These are phyloP conservation scores for Polychaeton citri DNA, from an alignment of 2,329 filamentous ascomycete genomes.

Conservation along the genomic window DNA sequence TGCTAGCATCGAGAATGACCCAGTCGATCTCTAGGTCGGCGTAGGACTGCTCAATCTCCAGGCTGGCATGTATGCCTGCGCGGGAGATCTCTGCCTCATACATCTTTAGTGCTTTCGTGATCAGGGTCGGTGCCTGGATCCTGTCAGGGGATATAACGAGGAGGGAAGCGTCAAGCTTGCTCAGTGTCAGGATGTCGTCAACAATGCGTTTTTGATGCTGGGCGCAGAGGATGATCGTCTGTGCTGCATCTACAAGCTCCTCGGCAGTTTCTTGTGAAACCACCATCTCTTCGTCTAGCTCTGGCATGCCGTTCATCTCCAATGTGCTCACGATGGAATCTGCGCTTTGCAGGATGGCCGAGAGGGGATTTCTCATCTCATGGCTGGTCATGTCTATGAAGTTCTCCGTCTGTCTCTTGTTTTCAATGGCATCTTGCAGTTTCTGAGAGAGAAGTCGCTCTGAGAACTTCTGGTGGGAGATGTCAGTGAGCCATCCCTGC, in stretches of 20 bases:
- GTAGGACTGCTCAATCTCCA: conserved; percentile 25
- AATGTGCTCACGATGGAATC: conserved; percentile 28
- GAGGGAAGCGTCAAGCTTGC: conserved; percentile 29
- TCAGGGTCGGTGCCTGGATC: conserved; percentile 22
- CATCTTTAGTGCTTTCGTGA: conserved; percentile 23
- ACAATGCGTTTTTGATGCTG: conserved; percentile 28
- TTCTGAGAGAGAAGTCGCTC: conserved; percentile 17
- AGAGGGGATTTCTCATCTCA: conserved; percentile 32
- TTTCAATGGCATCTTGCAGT: conserved; percentile 23
- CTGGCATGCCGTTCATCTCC: conserved; percentile 5
- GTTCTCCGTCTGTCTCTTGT: conserved; percentile 22
- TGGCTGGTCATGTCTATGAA: conserved; percentile 27
- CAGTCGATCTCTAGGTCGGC: conserved; percentile 23
- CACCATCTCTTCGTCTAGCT: conserved; percentile 14
- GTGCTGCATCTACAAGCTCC: conserved; percentile 16
- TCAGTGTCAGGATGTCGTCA: conserved; percentile 33
- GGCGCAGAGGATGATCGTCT: conserved; percentile 19
- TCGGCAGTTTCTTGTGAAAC: conserved; percentile 7
- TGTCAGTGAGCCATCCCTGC: conserved; percentile 22
- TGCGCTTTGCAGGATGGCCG: conserved; percentile 31
- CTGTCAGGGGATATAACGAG: conserved; percentile 29
- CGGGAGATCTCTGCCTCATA: conserved; percentile 26
- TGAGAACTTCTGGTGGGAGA: conserved; percentile 20
- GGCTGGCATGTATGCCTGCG: conserved; percentile 18
- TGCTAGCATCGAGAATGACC: conserved; percentile 28